phyloP scores from a whole-genome alignment of 2,329 filamentous ascomycete species.

The Penicillium hordei region DNA sequence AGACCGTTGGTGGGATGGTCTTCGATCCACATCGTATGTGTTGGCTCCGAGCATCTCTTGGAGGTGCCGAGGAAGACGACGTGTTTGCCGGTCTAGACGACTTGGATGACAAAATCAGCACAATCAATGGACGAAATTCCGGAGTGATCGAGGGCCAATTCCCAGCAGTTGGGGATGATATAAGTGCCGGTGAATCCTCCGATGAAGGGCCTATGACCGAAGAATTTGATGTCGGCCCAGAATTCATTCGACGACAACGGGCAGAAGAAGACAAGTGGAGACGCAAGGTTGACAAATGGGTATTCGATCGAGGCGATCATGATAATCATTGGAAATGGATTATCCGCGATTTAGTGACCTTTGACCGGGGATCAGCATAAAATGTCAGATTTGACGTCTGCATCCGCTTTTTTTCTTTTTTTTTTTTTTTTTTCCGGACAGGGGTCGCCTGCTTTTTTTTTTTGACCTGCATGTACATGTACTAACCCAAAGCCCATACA shows the following conservation, averaged over 20 bases:
- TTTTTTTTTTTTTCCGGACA: not conserved
- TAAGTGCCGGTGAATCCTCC: constrained; percentile 46
- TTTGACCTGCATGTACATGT: not conserved
- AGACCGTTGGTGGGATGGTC: constrained; percentile 96
- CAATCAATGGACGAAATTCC: constrained; percentile 22
- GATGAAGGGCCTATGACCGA: constrained; percentile 88
- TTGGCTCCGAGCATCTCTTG: constrained; percentile 72
- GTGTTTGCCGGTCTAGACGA: constrained; percentile 95
- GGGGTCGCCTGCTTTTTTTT: not conserved
- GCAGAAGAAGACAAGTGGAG: constrained; percentile 92
- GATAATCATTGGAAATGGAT: constrained; percentile 74
- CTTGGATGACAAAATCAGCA: constrained; percentile 65
- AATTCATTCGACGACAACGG: constrained; percentile 83
- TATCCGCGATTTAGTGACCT: constrained; percentile 52
- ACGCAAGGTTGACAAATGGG: constrained; percentile 84
- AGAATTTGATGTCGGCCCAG: constrained; percentile 95
- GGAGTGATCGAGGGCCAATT: constrained; percentile 30
- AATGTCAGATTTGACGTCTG: not conserved
- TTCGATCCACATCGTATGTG: constrained; percentile 98
- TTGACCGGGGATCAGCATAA: constrained; percentile 18
- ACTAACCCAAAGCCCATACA: constrained; percentile 13
- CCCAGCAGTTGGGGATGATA: constrained; percentile 38
- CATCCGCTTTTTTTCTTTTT: not conserved
- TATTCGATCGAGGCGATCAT: constrained; percentile 52
- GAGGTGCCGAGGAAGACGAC: constrained; percentile 74